phyloP scores from a whole-genome alignment of 2,329 filamentous ascomycete species.

The Sporothrix mexicana region DNA sequence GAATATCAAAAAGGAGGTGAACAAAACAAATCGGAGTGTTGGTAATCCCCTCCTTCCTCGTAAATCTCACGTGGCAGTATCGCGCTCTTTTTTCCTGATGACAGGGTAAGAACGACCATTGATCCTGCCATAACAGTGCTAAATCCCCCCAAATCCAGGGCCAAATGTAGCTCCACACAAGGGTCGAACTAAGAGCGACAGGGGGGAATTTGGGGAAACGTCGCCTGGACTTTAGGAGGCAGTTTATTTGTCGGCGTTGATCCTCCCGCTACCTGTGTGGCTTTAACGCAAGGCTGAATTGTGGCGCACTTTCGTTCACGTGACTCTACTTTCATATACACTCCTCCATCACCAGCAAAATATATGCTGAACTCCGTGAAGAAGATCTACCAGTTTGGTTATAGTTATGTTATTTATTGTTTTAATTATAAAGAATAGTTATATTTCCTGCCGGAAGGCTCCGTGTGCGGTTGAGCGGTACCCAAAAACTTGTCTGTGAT shows the following conservation, averaged over 20 bases:
- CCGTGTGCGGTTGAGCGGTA: too few species aligned
- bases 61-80: slow-evolving; percentile 19
- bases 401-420: too few species aligned
- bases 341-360: too few species aligned
- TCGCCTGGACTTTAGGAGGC: slow-evolving; percentile 11
- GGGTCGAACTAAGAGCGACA: background rate
- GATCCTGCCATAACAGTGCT: background rate
- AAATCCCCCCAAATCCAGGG: background rate
- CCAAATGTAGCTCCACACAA: background rate
- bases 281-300: background rate
- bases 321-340: too few species aligned
- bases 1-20: too few species aligned
- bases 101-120: background rate
- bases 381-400: too few species aligned
- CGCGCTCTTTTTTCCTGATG: background rate
- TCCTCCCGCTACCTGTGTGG: background rate
- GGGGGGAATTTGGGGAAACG: slow-evolving; percentile 6
- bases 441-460: too few species aligned
- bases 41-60: slow-evolving; percentile 14
- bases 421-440: too few species aligned
- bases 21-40: background rate
- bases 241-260: background rate
- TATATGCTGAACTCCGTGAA: too few species aligned
- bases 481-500: too few species aligned
- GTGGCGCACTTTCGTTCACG: background rate